phyloP scores from a whole-genome alignment of 768 basidiomycete species.

The Boletus rubropictus region DNA sequence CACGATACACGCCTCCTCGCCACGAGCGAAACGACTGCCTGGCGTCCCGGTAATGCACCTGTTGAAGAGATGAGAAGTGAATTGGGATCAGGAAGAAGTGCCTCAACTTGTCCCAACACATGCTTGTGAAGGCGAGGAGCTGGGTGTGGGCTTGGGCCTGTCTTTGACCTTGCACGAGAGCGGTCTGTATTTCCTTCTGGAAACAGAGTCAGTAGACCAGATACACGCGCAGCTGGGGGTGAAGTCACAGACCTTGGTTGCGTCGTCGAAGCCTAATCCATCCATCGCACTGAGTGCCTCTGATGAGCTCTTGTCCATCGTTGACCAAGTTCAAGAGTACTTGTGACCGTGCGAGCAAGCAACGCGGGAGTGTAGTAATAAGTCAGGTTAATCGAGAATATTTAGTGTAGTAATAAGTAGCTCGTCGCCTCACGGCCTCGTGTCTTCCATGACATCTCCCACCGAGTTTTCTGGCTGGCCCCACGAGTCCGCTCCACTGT shows the following conservation, averaged over 20 bases:
- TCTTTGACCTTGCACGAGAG: constrained; percentile 76
- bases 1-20: constrained; percentile 75
- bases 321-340: background rate
- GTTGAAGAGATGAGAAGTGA: constrained; percentile 11
- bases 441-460: constrained; percentile 44
- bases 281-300: constrained; percentile 36
- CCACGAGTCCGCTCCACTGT: constrained; percentile 51
- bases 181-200: constrained; percentile 77
- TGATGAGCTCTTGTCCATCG: constrained; percentile 23
- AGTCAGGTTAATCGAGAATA: too few species aligned
- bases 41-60: constrained; percentile 82
- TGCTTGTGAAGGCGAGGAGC: constrained; percentile 73
- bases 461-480: constrained; percentile 39
- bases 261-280: constrained; percentile 54
- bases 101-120: constrained; percentile 89
- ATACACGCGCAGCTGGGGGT: background rate
- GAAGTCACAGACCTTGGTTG: constrained; percentile 57
- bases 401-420: too few species aligned
- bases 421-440: constrained; percentile 31
- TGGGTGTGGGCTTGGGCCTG: constrained; percentile 72
- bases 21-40: constrained; percentile 68
- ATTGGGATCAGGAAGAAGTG: constrained; percentile 3
- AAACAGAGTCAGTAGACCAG: background rate
- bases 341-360: constrained; percentile 23
- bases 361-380: constrained; percentile 16